A percentile compares a stretch with the other conserved stretches of the same genome.
These are phyloP conservation scores for Ogataea paraovalis DNA, from an alignment of 805 yeast species.

Conservation along the genomic window DNA sequence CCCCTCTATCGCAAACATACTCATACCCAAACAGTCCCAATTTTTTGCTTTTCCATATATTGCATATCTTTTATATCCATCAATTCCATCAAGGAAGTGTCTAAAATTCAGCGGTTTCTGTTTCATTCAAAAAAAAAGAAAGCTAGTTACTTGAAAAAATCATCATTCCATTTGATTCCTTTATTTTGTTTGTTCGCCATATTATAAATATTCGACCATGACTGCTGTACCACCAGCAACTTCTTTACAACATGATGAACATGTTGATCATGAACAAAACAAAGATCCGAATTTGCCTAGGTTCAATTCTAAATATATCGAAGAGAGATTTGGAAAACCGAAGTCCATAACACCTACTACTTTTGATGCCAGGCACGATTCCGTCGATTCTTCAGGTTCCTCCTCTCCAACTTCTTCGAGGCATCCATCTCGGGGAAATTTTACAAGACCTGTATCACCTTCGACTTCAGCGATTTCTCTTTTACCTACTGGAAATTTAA, in stretches of 20 bases:
- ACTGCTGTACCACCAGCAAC: background rate
- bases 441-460: slow-evolving; percentile 13
- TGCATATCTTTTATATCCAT: no score
- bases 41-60: no score
- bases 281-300: slow-evolving; percentile 6
- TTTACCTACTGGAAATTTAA: background rate
- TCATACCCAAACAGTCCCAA: no score
- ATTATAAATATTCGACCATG: background rate
- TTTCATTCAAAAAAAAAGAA: no score
- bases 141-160: no score
- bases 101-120: no score
- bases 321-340: slow-evolving; percentile 5
- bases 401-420: slow-evolving; percentile 20
- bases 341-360: background rate
- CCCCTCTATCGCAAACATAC: no score
- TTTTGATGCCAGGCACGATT: slow-evolving; percentile 1
- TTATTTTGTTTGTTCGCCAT: background rate
- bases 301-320: slow-evolving; percentile 16
- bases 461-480: slow-evolving; percentile 8
- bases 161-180: no score
- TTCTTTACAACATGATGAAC: background rate
- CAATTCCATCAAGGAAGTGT: no score
- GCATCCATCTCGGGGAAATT: slow-evolving; percentile 11
- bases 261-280: background rate
- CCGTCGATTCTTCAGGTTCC: slow-evolving; percentile 8